Conservation (phyloP, 495 filamentous ascomycete genomes). For the Neurospora sp. region DNA sequence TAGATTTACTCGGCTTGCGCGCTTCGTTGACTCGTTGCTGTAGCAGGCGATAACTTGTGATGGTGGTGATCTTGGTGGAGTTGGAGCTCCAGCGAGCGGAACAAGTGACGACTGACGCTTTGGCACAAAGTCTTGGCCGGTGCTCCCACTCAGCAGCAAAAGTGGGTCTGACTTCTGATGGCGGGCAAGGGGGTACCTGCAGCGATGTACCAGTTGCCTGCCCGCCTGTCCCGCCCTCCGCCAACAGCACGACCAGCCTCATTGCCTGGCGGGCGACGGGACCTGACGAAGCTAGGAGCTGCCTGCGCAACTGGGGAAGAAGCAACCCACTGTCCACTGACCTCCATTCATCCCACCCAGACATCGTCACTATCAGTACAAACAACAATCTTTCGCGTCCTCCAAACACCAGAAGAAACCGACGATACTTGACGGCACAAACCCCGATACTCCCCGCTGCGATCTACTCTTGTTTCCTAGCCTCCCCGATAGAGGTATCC, state of each 20-base stretch:
- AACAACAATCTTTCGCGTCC: not conserved
- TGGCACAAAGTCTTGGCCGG: slow-evolving; percentile 14
- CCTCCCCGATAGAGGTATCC: not conserved
- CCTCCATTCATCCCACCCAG: not conserved
- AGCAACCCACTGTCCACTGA: not conserved
- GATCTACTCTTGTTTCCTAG: not conserved
- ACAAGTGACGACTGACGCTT: slow-evolving; percentile 5
- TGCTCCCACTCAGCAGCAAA: not conserved
- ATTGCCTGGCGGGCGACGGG: not conserved
- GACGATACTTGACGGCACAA: not conserved
- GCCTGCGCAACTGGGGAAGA: slow-evolving; percentile 10
- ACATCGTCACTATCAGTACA: not conserved
- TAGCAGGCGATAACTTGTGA: slow-evolving; percentile 2
- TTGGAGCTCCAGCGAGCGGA: slow-evolving; percentile 5
- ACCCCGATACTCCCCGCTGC: not conserved
- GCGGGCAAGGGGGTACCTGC: slow-evolving; percentile 10
- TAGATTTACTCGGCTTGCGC: not conserved
- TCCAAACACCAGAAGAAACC: not conserved
- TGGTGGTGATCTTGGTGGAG: slow-evolving; percentile 4
- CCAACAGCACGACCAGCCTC: not conserved
- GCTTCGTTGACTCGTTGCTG: not conserved
- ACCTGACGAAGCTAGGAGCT: slow-evolving; percentile 27
- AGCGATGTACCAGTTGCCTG: slow-evolving; percentile 2
- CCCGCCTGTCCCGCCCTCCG: not conserved
- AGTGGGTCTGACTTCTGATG: slow-evolving; percentile 4